Evolutionary conservation across 306 rosid genomes (phyloP).

Genomic region (Cicer judaicum): DNA sequence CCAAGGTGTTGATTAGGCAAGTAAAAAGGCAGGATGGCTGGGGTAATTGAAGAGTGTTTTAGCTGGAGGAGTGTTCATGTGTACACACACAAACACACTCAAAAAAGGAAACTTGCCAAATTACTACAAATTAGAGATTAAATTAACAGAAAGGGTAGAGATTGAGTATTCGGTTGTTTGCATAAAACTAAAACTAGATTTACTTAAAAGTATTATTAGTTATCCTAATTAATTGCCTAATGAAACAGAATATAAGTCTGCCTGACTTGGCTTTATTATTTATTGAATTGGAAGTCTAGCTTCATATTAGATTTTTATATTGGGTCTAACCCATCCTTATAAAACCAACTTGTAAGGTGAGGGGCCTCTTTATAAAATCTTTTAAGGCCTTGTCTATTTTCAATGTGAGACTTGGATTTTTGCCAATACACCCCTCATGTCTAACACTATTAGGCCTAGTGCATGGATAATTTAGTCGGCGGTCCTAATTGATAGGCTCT

Average conservation of each 20-base stretch:
- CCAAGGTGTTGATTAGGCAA: conserved; percentile 30
- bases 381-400: too few species aligned
- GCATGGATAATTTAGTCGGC: too few species aligned
- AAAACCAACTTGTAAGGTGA: too few species aligned
- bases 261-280: conserved; percentile 20
- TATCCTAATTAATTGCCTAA: conserved; percentile 17
- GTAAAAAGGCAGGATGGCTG: background rate
- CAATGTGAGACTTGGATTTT: too few species aligned
- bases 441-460: too few species aligned
- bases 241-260: conserved; percentile 14
- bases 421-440: too few species aligned
- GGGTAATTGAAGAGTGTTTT: conserved; percentile 24
- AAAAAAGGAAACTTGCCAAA: background rate
- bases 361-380: too few species aligned
- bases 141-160: conserved; percentile 7
- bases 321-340: too few species aligned
- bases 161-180: background rate
- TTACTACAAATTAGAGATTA: conserved; percentile 2
- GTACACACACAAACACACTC: background rate
- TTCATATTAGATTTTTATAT: background rate
- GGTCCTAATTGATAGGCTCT: too few species aligned
- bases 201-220: conserved; percentile 1
- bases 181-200: conserved; percentile 12
- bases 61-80: conserved; percentile 19
- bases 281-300: conserved; percentile 18